Evolutionary conservation across 2,329 filamentous ascomycete genomes (phyloP), one percentile per base, ranked within the genome.

Genomic region (Cladosporium sp.): DNA sequence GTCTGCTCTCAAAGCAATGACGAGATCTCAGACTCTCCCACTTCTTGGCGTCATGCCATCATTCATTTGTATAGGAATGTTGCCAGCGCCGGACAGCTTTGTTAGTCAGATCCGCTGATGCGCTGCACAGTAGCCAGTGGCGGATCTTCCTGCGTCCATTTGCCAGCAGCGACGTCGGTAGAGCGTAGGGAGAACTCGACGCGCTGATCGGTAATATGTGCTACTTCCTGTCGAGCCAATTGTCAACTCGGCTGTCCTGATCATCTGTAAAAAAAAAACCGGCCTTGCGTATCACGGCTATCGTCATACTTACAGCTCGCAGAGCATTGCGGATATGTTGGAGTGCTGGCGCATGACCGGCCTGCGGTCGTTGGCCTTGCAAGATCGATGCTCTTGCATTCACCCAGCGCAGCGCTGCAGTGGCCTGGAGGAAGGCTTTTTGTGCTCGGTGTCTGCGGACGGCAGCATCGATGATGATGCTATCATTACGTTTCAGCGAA

Each of bases 61-160:
- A 17, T 40, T n/a, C 38, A 5, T 7, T 14, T 40, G 8, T 3
- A 3, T 9, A 9, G 9, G 30, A 8, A 34, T 34, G 8, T 9
- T 3, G 30, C 11, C 8, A 34, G 30, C 38, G 15, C 12, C n/a
- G 5, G 37, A 5, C 37, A 39, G 37, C 14, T 14, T 40, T 39
- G 6, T 39, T 5, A 49, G 3, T n/a, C 8, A 22, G 54, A 39
- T 20, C 19, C 54, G 17, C 17, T 49, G 3, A 56, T 49, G 8
- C 59, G 59, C 50, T 68, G 64, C 17, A 71, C 65, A 15, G 59
- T 74, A 34, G 30, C 30, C 59, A 86, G 72, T 7, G 80, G 75
- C 3, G 84, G 84, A 66, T 87, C 84, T 61, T 87, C 84, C 38
- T 74, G 73, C 45, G 86, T 74, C 84, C 84, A 87, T 72, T 85